Evolutionary conservation across 768 basidiomycete genomes (phyloP), one percentile per base, ranked within the genome.

Genomic region (Clitopilus hobsonii): DNA sequence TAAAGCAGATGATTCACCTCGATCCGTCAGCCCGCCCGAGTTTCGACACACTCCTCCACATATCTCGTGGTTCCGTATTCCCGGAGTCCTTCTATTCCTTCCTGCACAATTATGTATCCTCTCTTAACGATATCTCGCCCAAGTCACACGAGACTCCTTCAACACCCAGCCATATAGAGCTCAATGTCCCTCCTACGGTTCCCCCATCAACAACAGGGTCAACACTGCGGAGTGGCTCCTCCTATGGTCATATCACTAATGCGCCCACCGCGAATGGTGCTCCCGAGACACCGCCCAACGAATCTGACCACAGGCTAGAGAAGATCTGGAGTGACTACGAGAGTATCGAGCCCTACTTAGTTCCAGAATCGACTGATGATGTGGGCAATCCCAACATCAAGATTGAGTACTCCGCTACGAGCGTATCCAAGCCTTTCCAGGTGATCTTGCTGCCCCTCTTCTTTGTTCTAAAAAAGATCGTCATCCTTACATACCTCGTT

Each of bases 81-180:
- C 94, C 96, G 0, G 93, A 95, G 62, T 85, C 84, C 26, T 98
- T 98, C 70, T 98, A 97, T 71, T 89, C 93, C 2, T 98, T 96
- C 72, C 78, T 98, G 8, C 90, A 95, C 66, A 90, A 89, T 61
- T 98, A 97, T 61, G 81, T 91, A 54, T 80, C 86, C 2, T 86
- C 91, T 1, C 75, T 91, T 60, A 89, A 89, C 66, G 89, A 93
- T 57, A 73, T 84, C 11, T 75, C 84, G 1, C 41, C 11, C 4
- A 45, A 45, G 22, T 45, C 41, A 10, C 63, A 76, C 14, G 69
- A 74, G 1, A 68, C 78, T 0, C 74, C 81, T 1, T 65, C 77
- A 14, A 67, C 73, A n/a, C 62, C 72, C 1, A 60, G 66, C 3
- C 60, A 71, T 3, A 53, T 53, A 5, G 60, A 69, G 5, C 69